Conservation (phyloP, 2,329 filamentous ascomycete species). For the Talaromyces funiculosus region DNA sequence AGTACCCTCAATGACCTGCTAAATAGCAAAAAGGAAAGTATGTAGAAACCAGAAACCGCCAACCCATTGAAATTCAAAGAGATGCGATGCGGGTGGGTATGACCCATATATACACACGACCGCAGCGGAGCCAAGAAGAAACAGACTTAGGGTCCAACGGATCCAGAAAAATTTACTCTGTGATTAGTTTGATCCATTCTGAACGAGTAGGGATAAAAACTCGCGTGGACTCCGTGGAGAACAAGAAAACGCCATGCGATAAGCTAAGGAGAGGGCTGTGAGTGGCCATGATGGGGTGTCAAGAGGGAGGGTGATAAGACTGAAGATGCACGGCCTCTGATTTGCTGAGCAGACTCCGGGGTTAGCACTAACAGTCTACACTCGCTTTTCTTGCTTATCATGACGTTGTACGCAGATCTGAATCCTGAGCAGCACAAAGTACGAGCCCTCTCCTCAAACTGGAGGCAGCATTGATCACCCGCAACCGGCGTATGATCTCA, state of each 20-base stretch:
- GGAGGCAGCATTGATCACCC: not conserved
- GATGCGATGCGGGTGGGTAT: not conserved
- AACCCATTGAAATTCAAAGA: not conserved
- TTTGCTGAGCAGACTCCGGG: not conserved
- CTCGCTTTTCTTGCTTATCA: slow-evolving; percentile 2
- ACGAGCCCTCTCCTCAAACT: not conserved
- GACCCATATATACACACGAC: not conserved
- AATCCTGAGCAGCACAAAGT: not conserved
- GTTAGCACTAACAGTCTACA: no score
- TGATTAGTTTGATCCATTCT: not conserved
- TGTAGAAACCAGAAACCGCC: not conserved
- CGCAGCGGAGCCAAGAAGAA: not conserved
- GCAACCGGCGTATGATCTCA: not conserved
- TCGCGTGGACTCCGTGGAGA: not conserved
- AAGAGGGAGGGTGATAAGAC: not conserved
- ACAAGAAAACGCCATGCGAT: not conserved
- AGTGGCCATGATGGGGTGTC: slow-evolving; percentile 1
- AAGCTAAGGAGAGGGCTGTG: not conserved
- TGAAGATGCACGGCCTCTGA: not conserved
- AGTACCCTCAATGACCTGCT: not conserved
- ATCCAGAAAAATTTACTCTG: not conserved
- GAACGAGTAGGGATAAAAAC: not conserved
- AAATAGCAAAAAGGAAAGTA: not conserved
- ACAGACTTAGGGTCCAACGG: not conserved
- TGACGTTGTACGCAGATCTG: slow-evolving; percentile 7